These are phyloP conservation scores for Penicillium paxilli DNA, from an alignment of 495 filamentous ascomycete species.

Conservation along the genomic window DNA sequence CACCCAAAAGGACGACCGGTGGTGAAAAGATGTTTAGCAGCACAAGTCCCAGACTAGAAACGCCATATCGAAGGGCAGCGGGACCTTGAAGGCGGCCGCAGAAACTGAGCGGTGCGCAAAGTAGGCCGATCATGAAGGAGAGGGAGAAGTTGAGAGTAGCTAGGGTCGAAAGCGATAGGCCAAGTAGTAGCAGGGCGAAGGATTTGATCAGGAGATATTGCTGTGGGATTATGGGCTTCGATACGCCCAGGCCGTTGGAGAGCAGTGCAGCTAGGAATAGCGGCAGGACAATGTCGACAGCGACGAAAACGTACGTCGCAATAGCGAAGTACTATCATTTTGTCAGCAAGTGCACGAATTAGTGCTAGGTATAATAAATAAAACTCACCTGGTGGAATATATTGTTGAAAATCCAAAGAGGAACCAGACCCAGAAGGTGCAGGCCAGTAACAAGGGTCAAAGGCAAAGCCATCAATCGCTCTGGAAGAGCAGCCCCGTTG, in stretches of 20 bases:
- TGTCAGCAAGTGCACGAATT: conserved; percentile 21
- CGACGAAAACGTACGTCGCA: conserved; percentile 49
- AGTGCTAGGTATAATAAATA: not conserved
- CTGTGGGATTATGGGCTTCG: conserved; percentile 56
- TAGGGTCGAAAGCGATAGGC: conserved; percentile 86
- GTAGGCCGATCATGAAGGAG: conserved; percentile 78
- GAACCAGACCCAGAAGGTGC: conserved; percentile 78
- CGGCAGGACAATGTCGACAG: conserved; percentile 59
- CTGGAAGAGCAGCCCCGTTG: conserved; percentile 39
- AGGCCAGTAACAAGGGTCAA: conserved; percentile 66
- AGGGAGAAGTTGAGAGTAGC: conserved; percentile 97
- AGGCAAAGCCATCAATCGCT: conserved; percentile 78
- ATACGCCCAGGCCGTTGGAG: conserved; percentile 44
- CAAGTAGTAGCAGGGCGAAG: conserved; percentile 88
- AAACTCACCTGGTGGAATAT: conserved; percentile 59
- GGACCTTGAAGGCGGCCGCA: conserved; percentile 48
- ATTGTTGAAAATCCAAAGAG: conserved; percentile 86
- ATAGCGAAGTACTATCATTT: conserved; percentile 52
- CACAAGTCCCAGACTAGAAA: conserved; percentile 27
- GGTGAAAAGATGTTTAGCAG: conserved; percentile 65
- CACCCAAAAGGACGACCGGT: conserved; percentile 57
- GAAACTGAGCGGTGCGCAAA: conserved; percentile 75
- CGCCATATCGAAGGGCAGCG: conserved; percentile 19
- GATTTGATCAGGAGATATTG: conserved; percentile 80
- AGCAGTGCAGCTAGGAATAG: conserved; percentile 58